Evolutionary conservation across 1,284 basidiomycete genomes (phyloP), one percentile per base, ranked within the genome.

Genomic region (Ceratobasidium sp.): DNA sequence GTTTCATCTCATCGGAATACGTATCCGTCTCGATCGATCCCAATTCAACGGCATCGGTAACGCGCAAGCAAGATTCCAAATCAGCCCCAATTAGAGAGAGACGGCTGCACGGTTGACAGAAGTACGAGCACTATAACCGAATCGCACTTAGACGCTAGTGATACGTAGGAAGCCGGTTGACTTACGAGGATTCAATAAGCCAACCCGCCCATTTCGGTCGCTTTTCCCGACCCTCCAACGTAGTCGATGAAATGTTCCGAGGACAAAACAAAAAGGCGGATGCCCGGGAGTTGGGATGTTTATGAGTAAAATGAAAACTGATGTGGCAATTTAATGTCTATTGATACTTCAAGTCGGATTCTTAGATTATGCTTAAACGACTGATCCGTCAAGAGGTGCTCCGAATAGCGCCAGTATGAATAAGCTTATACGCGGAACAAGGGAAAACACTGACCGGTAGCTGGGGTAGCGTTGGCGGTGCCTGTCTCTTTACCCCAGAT

Each of bases 11-110:
- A 63, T 22, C 48, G 44, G 63, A 29, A 15, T 62, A 82, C 88
- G 74, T 72, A 94, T 95, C 91, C 98, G 96, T 96, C 96, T 98
- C 11, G 95, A 94, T 63, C 95, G 87, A 81, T 96, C 96, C 96
- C 96, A 98, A 82, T 98, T 96, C 9, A 98, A 89, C 0, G 94
- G 92, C 71, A 96, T 90, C 0, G 94, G 93, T 53, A 96, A 86
- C 1, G 88, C 89, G 19, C 95, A 88, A 57, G 95, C 95, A 97
- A 50, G 88, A 87, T 6, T 95, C 95, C 15, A 91, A 29, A 24
- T 92, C 78, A 1, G 93, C 84, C n/a, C 94, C 94, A 22, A 92
- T 79, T 2, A 88, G 86, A 11, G 96, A 93, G 79, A 95, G n/a
- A 95, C 87, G 27, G 97, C 81, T 0, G 91, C 89, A 66, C 91